Percentiles rank a stretch among this genome's conserved stretches.
Evolutionary conservation across 805 yeast genomes (phyloP).

Genomic region (Zygoascus biomembranicola): DNA sequence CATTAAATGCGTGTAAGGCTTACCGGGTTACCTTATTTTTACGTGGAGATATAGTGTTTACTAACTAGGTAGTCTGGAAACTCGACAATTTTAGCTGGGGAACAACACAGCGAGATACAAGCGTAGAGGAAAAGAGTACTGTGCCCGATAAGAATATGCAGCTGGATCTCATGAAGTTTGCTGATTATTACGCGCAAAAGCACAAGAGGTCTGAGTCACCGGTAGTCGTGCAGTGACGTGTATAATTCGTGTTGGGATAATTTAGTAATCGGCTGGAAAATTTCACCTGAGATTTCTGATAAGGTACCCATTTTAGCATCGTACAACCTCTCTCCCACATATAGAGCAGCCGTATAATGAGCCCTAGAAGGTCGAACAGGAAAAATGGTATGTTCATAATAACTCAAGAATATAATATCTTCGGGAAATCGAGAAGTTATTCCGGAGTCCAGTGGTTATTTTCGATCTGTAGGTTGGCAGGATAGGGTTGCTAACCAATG

Average conservation of each 20-base stretch:
- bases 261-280: not conserved
- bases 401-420: no score
- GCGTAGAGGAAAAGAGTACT: not conserved
- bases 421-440: no score
- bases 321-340: not conserved
- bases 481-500: no score
- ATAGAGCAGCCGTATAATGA: not conserved
- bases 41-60: not conserved
- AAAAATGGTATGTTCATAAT: not conserved
- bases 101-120: conserved; percentile 43
- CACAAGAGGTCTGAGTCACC: not conserved
- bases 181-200: not conserved
- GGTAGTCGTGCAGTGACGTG: not conserved
- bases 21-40: not conserved
- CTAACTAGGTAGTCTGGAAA: conserved; percentile 48
- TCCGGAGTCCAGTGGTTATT: no score
- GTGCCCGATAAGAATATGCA: not conserved
- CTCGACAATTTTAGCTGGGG: conserved; percentile 98
- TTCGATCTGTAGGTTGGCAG: no score
- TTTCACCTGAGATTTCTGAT: not conserved
- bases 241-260: not conserved
- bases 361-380: not conserved
- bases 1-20: conserved; percentile 57
- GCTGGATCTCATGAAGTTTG: not conserved
- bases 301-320: not conserved